Base-by-base conservation (phyloP, 345 rosid species). In the Eutrema yunnanense region DNA sequence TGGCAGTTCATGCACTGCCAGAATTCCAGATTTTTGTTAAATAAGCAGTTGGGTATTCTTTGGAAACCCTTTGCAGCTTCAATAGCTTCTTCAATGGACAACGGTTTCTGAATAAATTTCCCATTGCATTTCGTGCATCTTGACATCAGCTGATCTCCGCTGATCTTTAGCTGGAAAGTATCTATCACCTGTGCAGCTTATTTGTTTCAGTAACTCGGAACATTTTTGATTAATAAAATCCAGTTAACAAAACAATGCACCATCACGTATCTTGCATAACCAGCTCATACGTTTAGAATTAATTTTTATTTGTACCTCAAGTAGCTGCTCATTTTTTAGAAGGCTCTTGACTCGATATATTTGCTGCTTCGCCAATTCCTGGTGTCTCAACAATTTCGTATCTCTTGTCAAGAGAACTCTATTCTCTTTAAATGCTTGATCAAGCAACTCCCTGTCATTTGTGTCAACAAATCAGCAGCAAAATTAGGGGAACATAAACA, bases 1-100 rank as follows among this genome's bases (percentile, higher is more conserved):
- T 82, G 79, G 80, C 98, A 94, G 65, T 89, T 95, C 89, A 84
- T 86, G 85, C 98, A 90, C 79, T 94, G 97, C 98, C 97, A 94
- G 79, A 94, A 94, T 65, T 94, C 89, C 60, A 94, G 58, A 60
- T 90, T 83, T 78, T 89, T 90, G 86, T 90, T 71, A 67, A 94
- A 90, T 79, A 94, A 69, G 82, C 98, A 94, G 75, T 50, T 54
- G 4, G 96, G 98, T 72, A 94, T 90, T 81, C 75, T 89, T 82
- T 94, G 98, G 77, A 94, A 91, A 55, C 97, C 96, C 70, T 91
- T 94, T 38, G 96, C 92, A 47, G 98, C 92, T 83, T 94, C 95
- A 75, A 88, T 72, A 30, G 97, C 98, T 79, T 94, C 95, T 82
- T 89, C 96, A 11, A 84, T 84, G 62, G 89, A 62, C 41, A 94